phyloP scores from a whole-genome alignment of 495 filamentous ascomycete genomes.

The Chaetomium tenue region DNA sequence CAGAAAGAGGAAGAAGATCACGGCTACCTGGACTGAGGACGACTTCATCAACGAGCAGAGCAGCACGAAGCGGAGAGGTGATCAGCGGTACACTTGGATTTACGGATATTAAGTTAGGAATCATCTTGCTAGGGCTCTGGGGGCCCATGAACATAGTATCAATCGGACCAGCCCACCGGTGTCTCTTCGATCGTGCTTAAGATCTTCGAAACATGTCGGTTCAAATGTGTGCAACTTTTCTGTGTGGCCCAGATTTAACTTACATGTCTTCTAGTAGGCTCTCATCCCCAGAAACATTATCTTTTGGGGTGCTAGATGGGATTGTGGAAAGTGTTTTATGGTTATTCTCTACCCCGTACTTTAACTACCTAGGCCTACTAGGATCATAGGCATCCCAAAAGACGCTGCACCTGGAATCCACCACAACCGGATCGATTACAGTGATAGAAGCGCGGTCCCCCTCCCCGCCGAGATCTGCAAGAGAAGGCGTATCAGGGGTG shows the following conservation, averaged over 20 bases:
- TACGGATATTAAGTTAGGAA: background rate
- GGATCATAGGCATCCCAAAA: conserved; percentile 8
- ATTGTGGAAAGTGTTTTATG: too few species aligned
- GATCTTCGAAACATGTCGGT: too few species aligned
- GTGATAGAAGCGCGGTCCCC: background rate
- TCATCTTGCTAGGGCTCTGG: too few species aligned
- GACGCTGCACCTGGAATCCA: background rate
- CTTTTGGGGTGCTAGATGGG: too few species aligned
- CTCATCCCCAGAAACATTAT: too few species aligned
- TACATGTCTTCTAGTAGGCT: too few species aligned
- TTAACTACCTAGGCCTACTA: background rate
- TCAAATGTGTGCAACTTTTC: too few species aligned
- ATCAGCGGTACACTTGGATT: conserved; percentile 5
- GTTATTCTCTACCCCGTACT: too few species aligned
- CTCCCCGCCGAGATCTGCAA: background rate
- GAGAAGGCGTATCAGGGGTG: background rate
- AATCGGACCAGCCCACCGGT: too few species aligned
- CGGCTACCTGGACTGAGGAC: background rate
- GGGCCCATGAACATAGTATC: too few species aligned
- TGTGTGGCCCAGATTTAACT: too few species aligned
- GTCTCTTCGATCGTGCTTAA: too few species aligned
- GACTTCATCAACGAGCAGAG: background rate
- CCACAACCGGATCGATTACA: background rate
- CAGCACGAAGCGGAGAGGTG: background rate
- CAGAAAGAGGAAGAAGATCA: conserved; percentile 15